A percentile compares a stretch with the other conserved stretches of the same genome.
Conservation (phyloP, 164 flowering plant species). For the Kalanchoe fedtschenkoi region DNA sequence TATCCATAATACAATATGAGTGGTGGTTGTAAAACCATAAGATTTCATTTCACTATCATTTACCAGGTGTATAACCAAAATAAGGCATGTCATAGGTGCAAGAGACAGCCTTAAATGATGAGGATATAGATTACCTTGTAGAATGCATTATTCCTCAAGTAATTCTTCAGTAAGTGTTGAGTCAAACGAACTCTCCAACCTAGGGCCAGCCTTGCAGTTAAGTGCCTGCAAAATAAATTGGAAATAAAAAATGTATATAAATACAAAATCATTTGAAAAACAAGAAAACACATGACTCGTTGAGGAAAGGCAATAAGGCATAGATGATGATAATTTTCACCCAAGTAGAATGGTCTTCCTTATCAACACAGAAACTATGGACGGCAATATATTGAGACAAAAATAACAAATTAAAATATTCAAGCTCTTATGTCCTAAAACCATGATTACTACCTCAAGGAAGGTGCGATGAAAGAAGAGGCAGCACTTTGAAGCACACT, state of each 20-base stretch:
- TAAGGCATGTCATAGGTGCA: neutral
- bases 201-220: constrained; percentile 78
- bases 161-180: constrained; percentile 69
- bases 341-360: neutral
- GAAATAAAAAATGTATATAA: too few relatives aligned
- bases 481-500: constrained; percentile 98
- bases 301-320: neutral
- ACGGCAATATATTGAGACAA: neutral
- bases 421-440: neutral
- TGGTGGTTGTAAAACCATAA: neutral
- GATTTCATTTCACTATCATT: neutral
- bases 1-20: neutral
- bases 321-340: neutral
- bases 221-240: constrained; percentile 39
- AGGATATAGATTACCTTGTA: constrained; percentile 58
- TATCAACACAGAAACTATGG: neutral
- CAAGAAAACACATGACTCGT: neutral
- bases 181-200: constrained; percentile 96
- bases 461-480: constrained; percentile 84
- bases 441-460: constrained; percentile 85
- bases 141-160: constrained; percentile 78
- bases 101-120: neutral
- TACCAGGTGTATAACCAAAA: neutral
- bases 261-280: too few relatives aligned
- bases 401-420: neutral